A percentile compares a stretch with the other conserved stretches of the same genome.
Evolutionary conservation across 306 rosid species (phyloP).

Genomic region (Cucurbita maxima): DNA sequence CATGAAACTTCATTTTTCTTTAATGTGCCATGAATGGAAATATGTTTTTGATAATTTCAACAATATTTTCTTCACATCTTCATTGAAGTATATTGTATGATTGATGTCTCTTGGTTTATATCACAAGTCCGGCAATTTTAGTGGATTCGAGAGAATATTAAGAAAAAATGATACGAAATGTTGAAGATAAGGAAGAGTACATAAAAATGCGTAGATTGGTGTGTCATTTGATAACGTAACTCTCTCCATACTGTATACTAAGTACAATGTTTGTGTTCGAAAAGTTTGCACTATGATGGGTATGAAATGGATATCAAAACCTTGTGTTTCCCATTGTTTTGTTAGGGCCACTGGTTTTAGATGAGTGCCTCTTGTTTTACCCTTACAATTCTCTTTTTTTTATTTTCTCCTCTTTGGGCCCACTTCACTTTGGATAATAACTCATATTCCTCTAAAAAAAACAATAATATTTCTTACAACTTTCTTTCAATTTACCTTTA

Average conservation of each 20-base stretch:
- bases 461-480: not conserved
- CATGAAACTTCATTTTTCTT: no score
- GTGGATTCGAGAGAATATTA: no score
- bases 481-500: not conserved
- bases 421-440: not conserved
- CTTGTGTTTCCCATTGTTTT: not conserved
- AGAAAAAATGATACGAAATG: no score
- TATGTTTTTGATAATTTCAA: no score
- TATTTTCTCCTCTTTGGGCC: not conserved
- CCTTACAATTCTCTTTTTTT: not conserved
- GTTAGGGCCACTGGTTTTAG: not conserved
- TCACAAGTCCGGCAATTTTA: no score
- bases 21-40: no score
- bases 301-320: not conserved
- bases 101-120: no score
- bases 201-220: not conserved
- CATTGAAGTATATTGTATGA: no score
- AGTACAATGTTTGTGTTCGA: not conserved
- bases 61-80: no score
- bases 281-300: not conserved
- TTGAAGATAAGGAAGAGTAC: no score
- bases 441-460: no score
- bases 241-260: not conserved
- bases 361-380: not conserved
- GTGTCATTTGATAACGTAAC: not conserved